Evolutionary conservation across 1,284 basidiomycete species (phyloP).

Genomic region (Ceratobasidium theobromae): DNA sequence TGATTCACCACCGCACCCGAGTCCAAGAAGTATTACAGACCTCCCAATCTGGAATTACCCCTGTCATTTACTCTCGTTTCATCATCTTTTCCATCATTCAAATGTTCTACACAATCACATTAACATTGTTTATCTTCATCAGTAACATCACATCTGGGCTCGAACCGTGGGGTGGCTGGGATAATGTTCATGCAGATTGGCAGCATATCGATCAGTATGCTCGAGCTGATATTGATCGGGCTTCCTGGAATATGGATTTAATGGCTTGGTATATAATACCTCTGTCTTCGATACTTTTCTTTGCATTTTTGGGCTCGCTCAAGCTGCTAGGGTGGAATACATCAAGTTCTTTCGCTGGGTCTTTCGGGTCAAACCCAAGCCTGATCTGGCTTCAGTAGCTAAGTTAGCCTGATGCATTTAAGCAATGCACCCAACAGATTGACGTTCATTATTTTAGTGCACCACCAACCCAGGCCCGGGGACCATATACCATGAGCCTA

Average conservation of each 20-base stretch:
- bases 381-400: not conserved
- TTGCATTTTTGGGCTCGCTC: constrained; percentile 46
- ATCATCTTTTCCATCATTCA: constrained; percentile 53
- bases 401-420: not conserved
- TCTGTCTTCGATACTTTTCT: constrained; percentile 42
- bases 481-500: not conserved
- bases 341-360: constrained; percentile 11
- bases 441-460: not conserved
- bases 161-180: constrained; percentile 42
- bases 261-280: constrained; percentile 38
- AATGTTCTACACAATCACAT: constrained; percentile 41
- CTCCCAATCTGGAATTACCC: constrained; percentile 46
- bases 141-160: constrained; percentile 29
- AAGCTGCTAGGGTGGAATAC: constrained; percentile 43
- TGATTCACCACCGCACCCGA: constrained; percentile 42
- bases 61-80: constrained; percentile 56
- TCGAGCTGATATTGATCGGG: constrained; percentile 22
- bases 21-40: constrained; percentile 42
- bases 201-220: constrained; percentile 35
- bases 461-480: not conserved
- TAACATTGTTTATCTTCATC: constrained; percentile 37
- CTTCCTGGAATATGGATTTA: constrained; percentile 3
- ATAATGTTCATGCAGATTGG: constrained; percentile 42
- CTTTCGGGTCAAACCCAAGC: constrained; percentile 18
- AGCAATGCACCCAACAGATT: not conserved